Base-by-base conservation (phyloP, 805 yeast genomes). In the Jamesozyma piceae region DNA sequence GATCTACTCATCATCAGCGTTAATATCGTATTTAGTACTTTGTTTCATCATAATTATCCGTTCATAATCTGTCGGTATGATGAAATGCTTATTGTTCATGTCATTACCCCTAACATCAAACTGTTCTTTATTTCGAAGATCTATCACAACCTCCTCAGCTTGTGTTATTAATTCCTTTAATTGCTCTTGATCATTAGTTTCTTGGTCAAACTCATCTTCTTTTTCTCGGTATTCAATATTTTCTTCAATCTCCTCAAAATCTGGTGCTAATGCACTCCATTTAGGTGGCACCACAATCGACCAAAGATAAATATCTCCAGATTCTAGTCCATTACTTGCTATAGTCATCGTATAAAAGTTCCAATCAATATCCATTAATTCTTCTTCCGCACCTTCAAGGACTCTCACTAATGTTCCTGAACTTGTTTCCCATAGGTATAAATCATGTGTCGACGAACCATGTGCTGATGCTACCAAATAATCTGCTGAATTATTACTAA, bases 251-350 rank as follows among this genome's bases (percentile, higher is more conserved):
- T 89, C 97, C 38, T 83, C 95, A 58, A 90, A 89, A 60, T 90
- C 97, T 1, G 97, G 97, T 0, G 97, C 97, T 52, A 89, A 67
- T 1, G 97, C 95, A 61, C 94, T 82, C 97, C 97, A 89, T 63
- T 85, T 83, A 53, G 88, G 96, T 1, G 95, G 94, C 18, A 84
- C 76, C 32, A 75, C 74, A 9, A 85, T 73, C 39, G 82, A 75
- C 96, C 97, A 90, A 33, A 83, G 58, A 56, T 84, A 88, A 2
- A 89, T 73, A 31, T 77, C 69, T 1, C 97, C 97, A 27, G 84
- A 70, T 55, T 89, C 97, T 42, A 85, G 65, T 0, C 97, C 96
- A 24, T 85, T 83, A 15, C 95, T 82, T 9, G 82, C 82, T 28
- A 90, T 77, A 47, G 75, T 67, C 60, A 95, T 86, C 42, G 76